Evolutionary conservation across 768 basidiomycete species (phyloP).

Genomic region (Tylopilus sp.): DNA sequence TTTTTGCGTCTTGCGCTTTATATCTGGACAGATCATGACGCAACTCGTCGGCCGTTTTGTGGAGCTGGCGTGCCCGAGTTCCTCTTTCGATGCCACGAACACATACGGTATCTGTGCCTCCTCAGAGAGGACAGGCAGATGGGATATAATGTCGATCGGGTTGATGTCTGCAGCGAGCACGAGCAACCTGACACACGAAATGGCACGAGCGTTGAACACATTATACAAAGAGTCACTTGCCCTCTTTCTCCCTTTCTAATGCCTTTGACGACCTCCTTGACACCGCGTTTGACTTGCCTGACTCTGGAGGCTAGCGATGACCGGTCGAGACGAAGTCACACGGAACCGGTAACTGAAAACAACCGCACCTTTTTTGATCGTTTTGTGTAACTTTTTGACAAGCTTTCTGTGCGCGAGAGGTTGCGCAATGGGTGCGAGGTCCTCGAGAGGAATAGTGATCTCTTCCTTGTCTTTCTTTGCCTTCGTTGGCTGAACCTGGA

Average conservation of each 20-base stretch:
- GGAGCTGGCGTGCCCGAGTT: slow-evolving; percentile 90
- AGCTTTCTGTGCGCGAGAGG: slow-evolving; percentile 94
- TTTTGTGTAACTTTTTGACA: slow-evolving; percentile 90
- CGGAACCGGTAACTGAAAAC: background rate
- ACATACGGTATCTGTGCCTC: slow-evolving; percentile 90
- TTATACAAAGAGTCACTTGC: slow-evolving; percentile 40
- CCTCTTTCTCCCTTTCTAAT: slow-evolving; percentile 97
- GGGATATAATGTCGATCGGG: slow-evolving; percentile 97
- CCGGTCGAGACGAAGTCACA: background rate
- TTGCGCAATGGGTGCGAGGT: slow-evolving; percentile 90
- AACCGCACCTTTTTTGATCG: slow-evolving; percentile 79
- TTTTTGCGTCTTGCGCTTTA: slow-evolving; percentile 65
- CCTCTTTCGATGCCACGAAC: slow-evolving; percentile 90
- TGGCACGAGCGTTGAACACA: slow-evolving; percentile 4
- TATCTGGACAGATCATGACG: slow-evolving; percentile 87
- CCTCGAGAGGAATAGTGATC: slow-evolving; percentile 65
- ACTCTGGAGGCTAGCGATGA: slow-evolving; percentile 74
- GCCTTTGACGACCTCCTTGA: slow-evolving; percentile 98
- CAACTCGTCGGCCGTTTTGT: slow-evolving; percentile 99
- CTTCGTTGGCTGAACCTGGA: slow-evolving; percentile 38
- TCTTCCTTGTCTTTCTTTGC: slow-evolving; percentile 59
- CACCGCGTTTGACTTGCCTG: slow-evolving; percentile 94
- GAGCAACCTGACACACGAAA: slow-evolving; percentile 56
- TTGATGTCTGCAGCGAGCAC: slow-evolving; percentile 96
- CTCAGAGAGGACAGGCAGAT: slow-evolving; percentile 91